Base-by-base conservation (phyloP, 1,284 basidiomycete genomes). In the Pisolithus thermaeus region DNA sequence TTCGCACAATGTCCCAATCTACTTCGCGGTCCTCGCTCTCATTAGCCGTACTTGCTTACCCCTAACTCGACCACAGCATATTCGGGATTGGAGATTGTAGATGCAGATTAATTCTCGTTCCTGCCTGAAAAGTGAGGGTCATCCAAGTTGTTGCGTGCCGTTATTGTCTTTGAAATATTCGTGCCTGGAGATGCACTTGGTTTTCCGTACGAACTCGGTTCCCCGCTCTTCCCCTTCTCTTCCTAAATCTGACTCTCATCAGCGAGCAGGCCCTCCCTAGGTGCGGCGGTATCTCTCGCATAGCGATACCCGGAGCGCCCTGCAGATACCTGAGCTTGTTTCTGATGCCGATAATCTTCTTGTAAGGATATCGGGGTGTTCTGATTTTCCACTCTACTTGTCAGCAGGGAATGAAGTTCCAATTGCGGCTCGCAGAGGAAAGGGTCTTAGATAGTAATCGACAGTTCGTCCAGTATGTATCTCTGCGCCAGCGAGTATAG, bases 241-340 rank as follows among this genome's bases (percentile, higher is more conserved):
- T 93, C 90, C 18, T 70, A 70, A 36, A 75, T 83, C 52, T 77
- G 73, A 52, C 90, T 86, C 66, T 97, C 92, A 51, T 86, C 82
- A 12, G 80, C 83, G 45, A 96, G 71, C 61, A 90, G 81, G 3
- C 87, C 87, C 52, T 85, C n/a, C n/a, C 84, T 18, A 98, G 71
- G 61, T 96, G 90, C 0, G 95, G 96, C 6, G 96, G 97, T 45
- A 99, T 90, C 69, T 97, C 92, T 63, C 93, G 88, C 91, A 98
- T 92, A 60, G 87, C 87, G 8, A 99, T 92, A 65, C 92, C 95
- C 1, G 97, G 97, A 41, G n/a, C n/a, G n/a, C n/a, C n/a, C n/a
- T n/a, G n/a, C n/a, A 96, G 88, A 54, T 79, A n/a, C n/a, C n/a
- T n/a, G n/a, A n/a, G n/a, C n/a, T n/a, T n/a, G n/a, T n/a, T n/a